Evolutionary conservation across 768 basidiomycete genomes (phyloP).

Genomic region (Phanerochaete sordida): DNA sequence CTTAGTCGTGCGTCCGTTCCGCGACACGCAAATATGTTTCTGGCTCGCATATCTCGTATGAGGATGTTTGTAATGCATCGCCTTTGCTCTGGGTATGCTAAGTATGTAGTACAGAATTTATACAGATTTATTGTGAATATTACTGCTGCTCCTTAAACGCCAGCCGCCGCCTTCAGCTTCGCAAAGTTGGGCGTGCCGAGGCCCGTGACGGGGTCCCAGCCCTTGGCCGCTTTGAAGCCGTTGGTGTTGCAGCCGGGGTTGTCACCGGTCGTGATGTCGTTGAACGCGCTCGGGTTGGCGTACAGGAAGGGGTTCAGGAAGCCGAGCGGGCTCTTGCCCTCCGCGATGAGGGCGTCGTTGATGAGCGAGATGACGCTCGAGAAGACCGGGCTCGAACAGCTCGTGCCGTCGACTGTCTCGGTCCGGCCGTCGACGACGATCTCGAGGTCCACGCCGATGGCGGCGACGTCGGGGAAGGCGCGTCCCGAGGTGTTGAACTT

Average conservation of each 20-base stretch:
- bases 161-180: constrained; percentile 20
- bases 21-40: no score
- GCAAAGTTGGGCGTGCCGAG: constrained; percentile 32
- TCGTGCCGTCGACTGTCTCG: constrained; percentile 51
- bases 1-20: no score
- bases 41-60: no score
- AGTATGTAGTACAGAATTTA: no score
- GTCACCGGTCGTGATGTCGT: constrained; percentile 29
- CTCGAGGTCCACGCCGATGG: constrained; percentile 47
- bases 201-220: constrained; percentile 35
- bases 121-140: neutral
- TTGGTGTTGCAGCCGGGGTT: constrained; percentile 33
- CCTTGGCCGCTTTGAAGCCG: constrained; percentile 30
- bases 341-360: constrained; percentile 30
- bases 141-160: constrained; percentile 5
- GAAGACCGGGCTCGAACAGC: constrained; percentile 59
- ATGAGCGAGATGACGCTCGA: constrained; percentile 59
- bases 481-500: constrained; percentile 45
- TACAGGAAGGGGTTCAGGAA: constrained; percentile 36
- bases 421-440: constrained; percentile 39
- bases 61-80: no score
- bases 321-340: constrained; percentile 30
- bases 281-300: constrained; percentile 22
- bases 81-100: no score
- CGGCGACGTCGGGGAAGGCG: constrained; percentile 65